These are phyloP conservation scores for Ophiostoma populinum DNA, from an alignment of 2,329 filamentous ascomycete species.

Conservation along the genomic window DNA sequence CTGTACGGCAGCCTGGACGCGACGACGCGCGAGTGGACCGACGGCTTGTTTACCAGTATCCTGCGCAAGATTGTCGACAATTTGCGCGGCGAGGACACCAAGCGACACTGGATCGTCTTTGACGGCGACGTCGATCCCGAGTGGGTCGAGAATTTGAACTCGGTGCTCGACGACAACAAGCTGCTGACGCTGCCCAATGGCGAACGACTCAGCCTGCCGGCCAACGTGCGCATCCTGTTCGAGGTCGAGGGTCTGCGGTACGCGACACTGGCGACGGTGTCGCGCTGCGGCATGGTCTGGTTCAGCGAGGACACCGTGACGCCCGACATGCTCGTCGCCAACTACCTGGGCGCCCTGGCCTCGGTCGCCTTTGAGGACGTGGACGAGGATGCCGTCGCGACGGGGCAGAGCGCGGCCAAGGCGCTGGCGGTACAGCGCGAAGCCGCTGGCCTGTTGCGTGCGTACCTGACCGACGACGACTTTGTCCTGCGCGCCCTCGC, in stretches of 20 bases:
- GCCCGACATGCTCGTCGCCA: conserved; percentile 75
- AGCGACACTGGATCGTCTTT: conserved; percentile 98
- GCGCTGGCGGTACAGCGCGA: conserved; percentile 62
- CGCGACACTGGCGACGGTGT: conserved; percentile 94
- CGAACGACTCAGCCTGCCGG: conserved; percentile 83
- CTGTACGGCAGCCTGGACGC: conserved; percentile 91
- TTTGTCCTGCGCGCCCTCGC: conserved; percentile 66
- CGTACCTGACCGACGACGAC: conserved; percentile 58
- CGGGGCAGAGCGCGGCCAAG: conserved; percentile 60
- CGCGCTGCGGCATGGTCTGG: conserved; percentile 99
- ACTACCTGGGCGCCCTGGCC: conserved; percentile 74
- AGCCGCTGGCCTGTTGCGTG: conserved; percentile 62
- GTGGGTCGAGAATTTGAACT: conserved; percentile 99
- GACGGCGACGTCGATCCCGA: conserved; percentile 98
- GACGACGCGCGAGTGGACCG: conserved; percentile 96
- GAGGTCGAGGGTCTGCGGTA: conserved; percentile 97
- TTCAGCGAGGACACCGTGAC: conserved; percentile 97
- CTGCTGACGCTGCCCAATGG: conserved; percentile 91
- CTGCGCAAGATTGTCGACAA: conserved; percentile 98
- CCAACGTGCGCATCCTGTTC: conserved; percentile 98
- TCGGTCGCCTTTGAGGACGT: conserved; percentile 82
- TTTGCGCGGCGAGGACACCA: conserved; percentile 86
- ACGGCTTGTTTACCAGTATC: conserved; percentile 95
- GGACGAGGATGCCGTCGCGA: conserved; percentile 67
- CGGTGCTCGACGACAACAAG: conserved; percentile 98